Conservation (phyloP, 306 rosid genomes). For the Malus fusca region DNA sequence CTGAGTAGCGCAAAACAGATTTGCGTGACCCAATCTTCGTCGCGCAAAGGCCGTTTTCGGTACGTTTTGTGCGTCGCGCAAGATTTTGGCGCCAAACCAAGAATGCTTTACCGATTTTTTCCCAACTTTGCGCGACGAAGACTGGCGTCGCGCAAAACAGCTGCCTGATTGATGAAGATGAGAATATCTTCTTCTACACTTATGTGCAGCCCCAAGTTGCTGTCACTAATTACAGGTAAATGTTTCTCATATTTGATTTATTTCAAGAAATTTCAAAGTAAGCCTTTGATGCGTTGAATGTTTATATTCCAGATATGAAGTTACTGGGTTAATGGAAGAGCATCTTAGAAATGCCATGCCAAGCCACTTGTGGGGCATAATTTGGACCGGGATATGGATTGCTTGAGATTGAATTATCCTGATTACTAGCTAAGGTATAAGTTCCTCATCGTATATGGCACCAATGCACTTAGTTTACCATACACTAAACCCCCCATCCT, state of each 20-base stretch:
- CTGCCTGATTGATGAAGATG: constrained; percentile 61
- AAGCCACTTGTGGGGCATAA: constrained; percentile 63
- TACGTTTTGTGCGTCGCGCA: no score
- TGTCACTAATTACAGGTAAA: constrained; percentile 58
- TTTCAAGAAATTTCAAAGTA: neutral
- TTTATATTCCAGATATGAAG: constrained; percentile 59
- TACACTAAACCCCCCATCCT: neutral
- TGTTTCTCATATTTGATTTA: constrained; percentile 12
- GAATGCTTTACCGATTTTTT: no score
- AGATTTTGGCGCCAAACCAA: no score
- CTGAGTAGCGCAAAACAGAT: no score
- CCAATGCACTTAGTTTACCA: neutral
- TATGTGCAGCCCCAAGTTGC: constrained; percentile 56
- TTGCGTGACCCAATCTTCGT: no score
- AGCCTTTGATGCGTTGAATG: neutral
- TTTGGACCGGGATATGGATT: constrained; percentile 59
- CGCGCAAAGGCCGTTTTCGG: no score
- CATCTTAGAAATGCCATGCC: constrained; percentile 67
- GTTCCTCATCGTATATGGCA: neutral
- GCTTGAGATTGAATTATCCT: constrained; percentile 59
- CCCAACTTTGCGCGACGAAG: no score
- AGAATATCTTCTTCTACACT: constrained; percentile 57
- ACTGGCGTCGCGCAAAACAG: no score
- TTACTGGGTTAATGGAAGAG: constrained; percentile 69
- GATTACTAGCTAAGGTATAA: constrained; percentile 61